phyloP scores from a whole-genome alignment of 1,284 basidiomycete species.

The Phaffia rhodozyma region DNA sequence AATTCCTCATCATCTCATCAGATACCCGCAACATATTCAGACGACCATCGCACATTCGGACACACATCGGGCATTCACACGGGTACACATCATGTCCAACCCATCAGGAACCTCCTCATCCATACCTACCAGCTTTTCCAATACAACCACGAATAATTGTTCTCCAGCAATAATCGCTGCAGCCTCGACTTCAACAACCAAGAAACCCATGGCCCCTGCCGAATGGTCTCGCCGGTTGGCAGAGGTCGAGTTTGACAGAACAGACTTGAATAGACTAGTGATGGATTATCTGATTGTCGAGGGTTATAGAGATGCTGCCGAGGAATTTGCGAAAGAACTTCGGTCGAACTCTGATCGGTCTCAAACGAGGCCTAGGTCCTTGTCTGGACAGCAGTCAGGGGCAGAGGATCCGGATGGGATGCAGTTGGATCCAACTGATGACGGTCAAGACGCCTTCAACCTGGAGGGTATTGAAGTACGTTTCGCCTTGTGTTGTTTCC shows the following conservation, averaged over 20 bases:
- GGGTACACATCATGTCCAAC: too few relatives aligned
- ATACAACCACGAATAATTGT: too few relatives aligned
- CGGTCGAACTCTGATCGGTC: neutral
- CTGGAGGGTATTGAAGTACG: conserved; percentile 14
- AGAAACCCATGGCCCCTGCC: neutral
- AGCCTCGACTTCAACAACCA: too few relatives aligned
- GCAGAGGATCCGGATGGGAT: neutral
- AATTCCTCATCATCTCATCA: too few relatives aligned
- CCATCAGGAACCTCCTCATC: too few relatives aligned
- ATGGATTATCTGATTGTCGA: conserved; percentile 98
- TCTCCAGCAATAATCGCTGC: too few relatives aligned
- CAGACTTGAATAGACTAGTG: conserved; percentile 82
- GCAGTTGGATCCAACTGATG: neutral
- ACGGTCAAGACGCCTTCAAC: neutral
- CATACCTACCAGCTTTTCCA: too few relatives aligned
- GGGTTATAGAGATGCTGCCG: conserved; percentile 90
- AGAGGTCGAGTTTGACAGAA: conserved; percentile 9
- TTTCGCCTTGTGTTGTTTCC: neutral
- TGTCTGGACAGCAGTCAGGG: neutral
- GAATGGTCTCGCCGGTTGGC: conserved; percentile 11
- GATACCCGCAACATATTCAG: too few relatives aligned
- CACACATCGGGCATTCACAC: too few relatives aligned
- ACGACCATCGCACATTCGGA: too few relatives aligned
- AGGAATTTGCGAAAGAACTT: conserved; percentile 55
- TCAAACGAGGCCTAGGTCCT: neutral